phyloP scores from a whole-genome alignment of 495 filamentous ascomycete species.

The Daldinia loculata region DNA sequence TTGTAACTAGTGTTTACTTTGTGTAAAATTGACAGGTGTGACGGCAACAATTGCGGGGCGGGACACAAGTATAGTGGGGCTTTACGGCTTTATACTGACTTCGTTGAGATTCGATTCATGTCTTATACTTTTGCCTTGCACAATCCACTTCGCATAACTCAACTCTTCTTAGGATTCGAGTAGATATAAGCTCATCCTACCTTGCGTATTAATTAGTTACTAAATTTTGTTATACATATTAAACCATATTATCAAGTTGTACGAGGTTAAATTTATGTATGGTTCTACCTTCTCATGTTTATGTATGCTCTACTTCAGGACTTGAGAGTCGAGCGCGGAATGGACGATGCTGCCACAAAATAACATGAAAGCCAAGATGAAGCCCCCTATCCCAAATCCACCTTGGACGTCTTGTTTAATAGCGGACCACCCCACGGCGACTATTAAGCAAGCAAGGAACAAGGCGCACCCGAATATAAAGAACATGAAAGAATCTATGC shows the following conservation, averaged over 20 bases:
- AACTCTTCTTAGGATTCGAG: not conserved
- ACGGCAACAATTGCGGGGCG: not conserved
- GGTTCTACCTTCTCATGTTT: no score
- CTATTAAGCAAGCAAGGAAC: not conserved
- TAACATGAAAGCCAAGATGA: slow-evolving; percentile 16
- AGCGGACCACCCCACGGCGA: slow-evolving; percentile 13
- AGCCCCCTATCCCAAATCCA: slow-evolving; percentile 20
- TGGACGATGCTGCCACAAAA: not conserved
- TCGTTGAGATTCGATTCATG: not conserved
- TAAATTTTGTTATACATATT: no score
- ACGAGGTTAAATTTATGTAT: no score
- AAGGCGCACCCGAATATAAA: slow-evolving; percentile 16
- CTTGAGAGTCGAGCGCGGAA: not conserved
- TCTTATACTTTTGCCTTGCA: not conserved
- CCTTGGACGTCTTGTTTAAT: slow-evolving; percentile 19
- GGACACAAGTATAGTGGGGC: not conserved
- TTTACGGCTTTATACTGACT: not conserved
- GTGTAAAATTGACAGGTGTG: not conserved
- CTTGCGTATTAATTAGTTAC: no score
- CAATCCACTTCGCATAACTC: not conserved
- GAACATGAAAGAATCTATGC: slow-evolving; percentile 8
- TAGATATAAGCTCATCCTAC: no score
- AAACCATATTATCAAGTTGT: no score
- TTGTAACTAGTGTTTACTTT: not conserved
- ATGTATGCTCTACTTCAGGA: not conserved